phyloP scores from a whole-genome alignment of 352 stramenopile genomes.

The Thalassiosira livingstoniorum region DNA sequence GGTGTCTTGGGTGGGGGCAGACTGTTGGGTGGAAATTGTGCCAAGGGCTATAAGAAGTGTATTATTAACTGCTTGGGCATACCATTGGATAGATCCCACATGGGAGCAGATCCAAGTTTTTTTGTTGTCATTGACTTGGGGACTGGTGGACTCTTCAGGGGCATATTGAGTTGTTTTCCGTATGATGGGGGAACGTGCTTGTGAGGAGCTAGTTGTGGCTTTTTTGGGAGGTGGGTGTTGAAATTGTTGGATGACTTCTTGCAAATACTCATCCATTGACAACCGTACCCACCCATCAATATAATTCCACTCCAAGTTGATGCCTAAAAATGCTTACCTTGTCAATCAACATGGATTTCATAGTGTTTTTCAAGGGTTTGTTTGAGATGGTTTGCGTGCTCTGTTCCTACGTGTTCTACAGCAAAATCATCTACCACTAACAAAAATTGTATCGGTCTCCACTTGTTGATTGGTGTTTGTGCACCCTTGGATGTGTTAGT shows the following conservation, averaged over 20 bases:
- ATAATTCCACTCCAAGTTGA: constrained; percentile 4
- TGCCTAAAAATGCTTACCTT: neutral
- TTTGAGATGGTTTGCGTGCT: constrained; percentile 1
- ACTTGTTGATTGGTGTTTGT: neutral
- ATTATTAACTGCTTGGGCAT: neutral
- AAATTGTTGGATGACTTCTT: neutral
- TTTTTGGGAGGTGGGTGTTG: neutral
- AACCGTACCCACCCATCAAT: neutral
- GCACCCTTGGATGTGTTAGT: neutral
- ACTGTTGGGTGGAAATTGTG: neutral
- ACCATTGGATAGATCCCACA: neutral
- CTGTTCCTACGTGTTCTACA: neutral
- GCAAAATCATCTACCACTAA: neutral
- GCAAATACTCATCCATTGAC: neutral
- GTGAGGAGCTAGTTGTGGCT: too few relatives aligned
- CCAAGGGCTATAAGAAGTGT: neutral
- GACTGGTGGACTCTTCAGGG: constrained; percentile 10
- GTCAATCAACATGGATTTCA: neutral
- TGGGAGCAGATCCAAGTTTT: neutral
- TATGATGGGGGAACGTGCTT: neutral
- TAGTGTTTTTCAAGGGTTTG: constrained; percentile 1
- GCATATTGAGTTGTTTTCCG: neutral
- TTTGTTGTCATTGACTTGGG: neutral
- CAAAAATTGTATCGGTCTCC: neutral
- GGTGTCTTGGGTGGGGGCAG: neutral